phyloP scores from a whole-genome alignment of 1,139 yeast species.

The Meyerozyma carpophila region DNA sequence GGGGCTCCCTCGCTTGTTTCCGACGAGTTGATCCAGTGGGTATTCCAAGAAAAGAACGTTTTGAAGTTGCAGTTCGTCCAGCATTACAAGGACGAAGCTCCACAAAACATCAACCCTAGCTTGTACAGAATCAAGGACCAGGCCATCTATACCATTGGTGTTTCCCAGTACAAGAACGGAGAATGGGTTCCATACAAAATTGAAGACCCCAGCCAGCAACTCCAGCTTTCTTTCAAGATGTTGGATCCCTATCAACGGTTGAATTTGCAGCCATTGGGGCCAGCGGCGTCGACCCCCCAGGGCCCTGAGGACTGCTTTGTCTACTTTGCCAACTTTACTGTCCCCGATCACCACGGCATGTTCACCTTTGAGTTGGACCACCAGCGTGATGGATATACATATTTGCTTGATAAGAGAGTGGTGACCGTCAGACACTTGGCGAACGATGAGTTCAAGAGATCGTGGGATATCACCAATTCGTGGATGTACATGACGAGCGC shows the following conservation, averaged over 20 bases:
- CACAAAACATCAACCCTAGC: slow-evolving; percentile 31
- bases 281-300: slow-evolving; percentile 32
- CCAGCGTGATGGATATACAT: slow-evolving; percentile 73
- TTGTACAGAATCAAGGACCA: slow-evolving; percentile 70
- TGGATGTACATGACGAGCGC: slow-evolving; percentile 86
- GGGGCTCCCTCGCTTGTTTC: slow-evolving; percentile 60
- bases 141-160: slow-evolving; percentile 58
- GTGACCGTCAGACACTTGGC: slow-evolving; percentile 92
- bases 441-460: slow-evolving; percentile 89
- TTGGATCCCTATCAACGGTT: slow-evolving; percentile 93
- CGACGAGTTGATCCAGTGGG: slow-evolving; percentile 66
- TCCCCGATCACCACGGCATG: slow-evolving; percentile 97
- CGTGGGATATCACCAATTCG: slow-evolving; percentile 89
- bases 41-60: slow-evolving; percentile 63
- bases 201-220: slow-evolving; percentile 41
- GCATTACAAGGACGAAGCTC: slow-evolving; percentile 48
- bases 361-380: slow-evolving; percentile 82
- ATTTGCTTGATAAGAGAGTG: slow-evolving; percentile 57
- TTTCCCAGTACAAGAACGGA: slow-evolving; percentile 57
- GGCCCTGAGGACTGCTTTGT: slow-evolving; percentile 41
- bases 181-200: slow-evolving; percentile 65
- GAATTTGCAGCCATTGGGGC: slow-evolving; percentile 45
- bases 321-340: slow-evolving; percentile 46
- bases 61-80: slow-evolving; percentile 50
- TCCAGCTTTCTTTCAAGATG: slow-evolving; percentile 85